Conservation (phyloP, 306 rosid species). For the Cicer bijugum region DNA sequence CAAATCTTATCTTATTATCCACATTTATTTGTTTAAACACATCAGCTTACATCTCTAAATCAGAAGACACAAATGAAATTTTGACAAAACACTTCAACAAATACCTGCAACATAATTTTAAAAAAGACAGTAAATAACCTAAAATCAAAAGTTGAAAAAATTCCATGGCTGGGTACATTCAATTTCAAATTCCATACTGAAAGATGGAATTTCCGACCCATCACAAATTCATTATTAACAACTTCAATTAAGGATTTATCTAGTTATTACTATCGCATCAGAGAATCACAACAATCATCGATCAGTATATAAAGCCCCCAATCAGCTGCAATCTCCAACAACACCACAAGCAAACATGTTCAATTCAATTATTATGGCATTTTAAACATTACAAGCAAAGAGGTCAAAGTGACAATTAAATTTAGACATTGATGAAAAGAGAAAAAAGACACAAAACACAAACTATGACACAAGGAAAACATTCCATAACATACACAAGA, state of each 20-base stretch:
- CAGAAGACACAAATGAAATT: too few relatives aligned
- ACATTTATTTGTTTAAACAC: too few relatives aligned
- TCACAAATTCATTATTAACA: slow-evolving; percentile 11
- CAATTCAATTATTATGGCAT: neutral
- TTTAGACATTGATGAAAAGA: neutral
- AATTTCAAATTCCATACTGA: neutral
- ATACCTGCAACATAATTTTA: neutral
- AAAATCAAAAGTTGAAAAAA: neutral
- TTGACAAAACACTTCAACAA: too few relatives aligned
- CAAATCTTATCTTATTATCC: neutral
- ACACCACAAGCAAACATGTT: slow-evolving; percentile 31
- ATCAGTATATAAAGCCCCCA: neutral
- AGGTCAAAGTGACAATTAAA: slow-evolving; percentile 1
- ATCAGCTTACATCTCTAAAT: too few relatives aligned
- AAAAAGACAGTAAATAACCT: neutral
- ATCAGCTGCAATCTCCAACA: slow-evolving; percentile 29
- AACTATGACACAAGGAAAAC: neutral
- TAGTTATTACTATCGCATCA: neutral
- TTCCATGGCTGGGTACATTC: neutral
- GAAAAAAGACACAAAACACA: neutral
- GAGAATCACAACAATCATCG: slow-evolving; percentile 15
- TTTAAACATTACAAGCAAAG: slow-evolving; percentile 13
- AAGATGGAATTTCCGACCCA: neutral
- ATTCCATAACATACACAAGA: slow-evolving; percentile 3
- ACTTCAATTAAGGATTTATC: neutral